These are phyloP conservation scores for Gynostemma pentaphyllum DNA, from an alignment of 306 rosid species.

Conservation along the genomic window DNA sequence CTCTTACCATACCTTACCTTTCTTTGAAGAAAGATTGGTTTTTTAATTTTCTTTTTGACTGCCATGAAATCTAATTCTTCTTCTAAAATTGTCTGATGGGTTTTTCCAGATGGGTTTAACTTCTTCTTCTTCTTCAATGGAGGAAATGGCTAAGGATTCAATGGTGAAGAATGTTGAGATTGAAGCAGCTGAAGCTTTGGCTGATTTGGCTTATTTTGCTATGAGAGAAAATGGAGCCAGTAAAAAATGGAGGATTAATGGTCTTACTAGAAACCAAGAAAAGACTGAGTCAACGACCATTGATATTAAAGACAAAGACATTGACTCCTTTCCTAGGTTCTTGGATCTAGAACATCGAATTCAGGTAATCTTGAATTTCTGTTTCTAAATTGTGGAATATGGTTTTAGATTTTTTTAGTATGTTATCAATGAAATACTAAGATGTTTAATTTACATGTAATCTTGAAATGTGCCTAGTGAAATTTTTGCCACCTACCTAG, in stretches of 20 bases:
- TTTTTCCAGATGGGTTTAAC: too few relatives aligned
- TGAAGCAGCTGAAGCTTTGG: constrained; percentile 93
- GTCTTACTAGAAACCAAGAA: constrained; percentile 28
- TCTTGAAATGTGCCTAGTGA: not conserved
- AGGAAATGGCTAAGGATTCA: constrained; percentile 28
- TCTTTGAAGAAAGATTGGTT: not conserved
- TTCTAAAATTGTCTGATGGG: constrained; percentile 13
- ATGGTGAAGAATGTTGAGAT: constrained; percentile 59
- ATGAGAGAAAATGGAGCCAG: constrained; percentile 27
- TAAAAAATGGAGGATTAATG: constrained; percentile 28
- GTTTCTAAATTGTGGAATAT: too few relatives aligned
- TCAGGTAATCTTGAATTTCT: constrained; percentile 4
- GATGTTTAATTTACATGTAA: not conserved
- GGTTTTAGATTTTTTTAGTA: too few relatives aligned
- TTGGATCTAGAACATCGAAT: constrained; percentile 33
- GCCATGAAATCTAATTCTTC: too few relatives aligned
- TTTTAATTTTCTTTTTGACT: too few relatives aligned
- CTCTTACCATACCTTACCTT: constrained; percentile 12
- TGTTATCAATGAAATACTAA: not conserved
- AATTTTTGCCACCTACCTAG: too few relatives aligned
- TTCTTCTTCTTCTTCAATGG: not conserved
- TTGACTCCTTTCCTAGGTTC: constrained; percentile 14
- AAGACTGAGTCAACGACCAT: constrained; percentile 33
- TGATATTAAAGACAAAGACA: constrained; percentile 13
- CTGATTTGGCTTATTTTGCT: constrained; percentile 56